Percentiles rank a stretch among this genome's conserved stretches.
phyloP scores from a whole-genome alignment of 2,329 filamentous ascomycete genomes.

The Sporothrix brunneoviolacea region DNA sequence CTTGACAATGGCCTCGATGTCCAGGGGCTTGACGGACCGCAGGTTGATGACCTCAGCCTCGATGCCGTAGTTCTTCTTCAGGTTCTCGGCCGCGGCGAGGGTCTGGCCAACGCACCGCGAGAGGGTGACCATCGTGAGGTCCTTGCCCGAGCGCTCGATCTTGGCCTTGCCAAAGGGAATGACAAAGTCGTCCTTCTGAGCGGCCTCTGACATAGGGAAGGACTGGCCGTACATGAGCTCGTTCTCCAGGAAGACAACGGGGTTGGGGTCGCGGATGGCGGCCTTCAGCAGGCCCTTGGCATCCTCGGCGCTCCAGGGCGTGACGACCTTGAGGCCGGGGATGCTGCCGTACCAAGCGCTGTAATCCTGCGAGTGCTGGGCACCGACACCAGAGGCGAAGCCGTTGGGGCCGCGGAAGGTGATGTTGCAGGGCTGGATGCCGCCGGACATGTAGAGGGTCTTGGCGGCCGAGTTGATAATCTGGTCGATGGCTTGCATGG shows the following conservation, averaged over 20 bases:
- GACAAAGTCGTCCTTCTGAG: constrained; percentile 94
- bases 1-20: constrained; percentile 90
- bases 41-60: constrained; percentile 97
- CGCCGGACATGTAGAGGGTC: constrained; percentile 99
- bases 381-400: constrained; percentile 89
- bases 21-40: constrained; percentile 92
- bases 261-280: constrained; percentile 96
- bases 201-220: constrained; percentile 96
- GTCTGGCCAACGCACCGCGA: constrained; percentile 94
- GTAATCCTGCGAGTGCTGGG: constrained; percentile 99
- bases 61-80: constrained; percentile 95
- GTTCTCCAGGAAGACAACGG: constrained; percentile 85
- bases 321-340: constrained; percentile 92
- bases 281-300: constrained; percentile 98
- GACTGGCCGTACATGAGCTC: constrained; percentile 85
- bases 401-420: constrained; percentile 99
- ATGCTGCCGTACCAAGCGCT: constrained; percentile 98
- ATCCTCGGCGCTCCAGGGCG: constrained; percentile 94
- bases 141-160: constrained; percentile 92
- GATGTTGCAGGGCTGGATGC: constrained; percentile 99
- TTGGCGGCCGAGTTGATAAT: constrained; percentile 99
- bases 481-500: constrained; percentile 99
- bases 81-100: constrained; percentile 76
- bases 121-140: constrained; percentile 89
- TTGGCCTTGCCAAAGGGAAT: constrained; percentile 98